Base-by-base conservation (phyloP, 2,329 filamentous ascomycete species). In the Verticillium dahliae region DNA sequence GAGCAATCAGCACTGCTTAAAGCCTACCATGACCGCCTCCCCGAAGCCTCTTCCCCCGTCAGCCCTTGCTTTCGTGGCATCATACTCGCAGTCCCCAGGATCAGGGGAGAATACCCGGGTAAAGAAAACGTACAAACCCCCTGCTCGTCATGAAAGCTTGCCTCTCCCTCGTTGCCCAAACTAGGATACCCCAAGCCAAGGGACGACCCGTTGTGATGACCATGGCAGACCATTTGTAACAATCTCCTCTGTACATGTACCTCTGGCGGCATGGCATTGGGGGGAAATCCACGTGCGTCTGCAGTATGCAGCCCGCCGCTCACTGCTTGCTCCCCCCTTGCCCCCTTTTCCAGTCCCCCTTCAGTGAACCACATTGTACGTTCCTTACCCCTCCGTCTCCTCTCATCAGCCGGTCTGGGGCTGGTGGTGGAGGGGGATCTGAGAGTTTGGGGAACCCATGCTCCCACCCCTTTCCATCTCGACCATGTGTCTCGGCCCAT, bases 401-500 rank as follows among this genome's bases (percentile, higher is more conserved):
- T 31, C 27, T 58, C 57, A 45, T 58, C 57, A 58, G 38, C 57
- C 57, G 57, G 45, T 58, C 57, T 50, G 57, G 57, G 57, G 57
- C 39, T 31, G 27, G 27, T 31, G 27, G 27, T 31, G 27, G 27
- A 4, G 27, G 39, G 56, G 50, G 22, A 50, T 31, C 33, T 58
- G 41, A 15, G 38, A 50, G 45, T 45, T 39, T 58, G 41, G 57
- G 57, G 57, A 41, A 58, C 41, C 57, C 57, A 34, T 58, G 57
- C 27, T 50, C 69, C 69, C 3, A 66, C 62, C 58, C 57, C 57
- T 45, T 9, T 67, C 67, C 0, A 67, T 66, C 22, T 34, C 38
- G 34, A n/a, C 54, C 27, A 35, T 45, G 39, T 15, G 39, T 45
- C 39, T 45, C 39, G 15, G 18, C 18, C 37, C 37, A 39, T 6